Evolutionary conservation across 257 asterid genomes (phyloP).

Genomic region (Ocimum tenuiflorum): DNA sequence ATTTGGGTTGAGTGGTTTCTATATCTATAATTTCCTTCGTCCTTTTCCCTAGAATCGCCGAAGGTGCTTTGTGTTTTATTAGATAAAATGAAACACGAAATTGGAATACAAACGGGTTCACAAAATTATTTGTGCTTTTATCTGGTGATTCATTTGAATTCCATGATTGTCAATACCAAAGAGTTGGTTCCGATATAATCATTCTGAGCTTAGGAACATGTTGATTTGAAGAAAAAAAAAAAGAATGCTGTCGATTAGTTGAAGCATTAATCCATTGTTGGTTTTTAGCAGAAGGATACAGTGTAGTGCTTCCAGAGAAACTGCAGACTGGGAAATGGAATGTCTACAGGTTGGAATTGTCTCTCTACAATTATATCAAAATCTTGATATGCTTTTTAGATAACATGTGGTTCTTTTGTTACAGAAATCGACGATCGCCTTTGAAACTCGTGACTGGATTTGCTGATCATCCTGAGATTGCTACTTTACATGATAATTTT

Average conservation of each 20-base stretch:
- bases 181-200: neutral
- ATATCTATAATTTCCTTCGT: too few relatives aligned
- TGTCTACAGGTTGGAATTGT: slow-evolving; percentile 46
- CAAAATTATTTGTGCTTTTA: too few relatives aligned
- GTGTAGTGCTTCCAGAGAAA: slow-evolving; percentile 63
- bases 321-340: slow-evolving; percentile 65
- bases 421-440: slow-evolving; percentile 50
- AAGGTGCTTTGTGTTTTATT: too few relatives aligned
- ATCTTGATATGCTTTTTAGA: neutral
- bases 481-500: slow-evolving; percentile 60
- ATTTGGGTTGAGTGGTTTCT: too few relatives aligned
- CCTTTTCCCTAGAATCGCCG: too few relatives aligned
- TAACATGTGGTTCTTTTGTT: neutral
- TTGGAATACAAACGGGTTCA: neutral
- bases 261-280: neutral
- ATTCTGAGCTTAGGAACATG: too few relatives aligned
- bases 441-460: slow-evolving; percentile 42
- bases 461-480: slow-evolving; percentile 55
- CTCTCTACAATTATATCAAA: neutral
- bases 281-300: slow-evolving; percentile 45
- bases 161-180: neutral
- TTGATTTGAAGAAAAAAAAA: too few relatives aligned
- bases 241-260: neutral
- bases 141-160: slow-evolving; percentile 8
- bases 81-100: too few relatives aligned